Evolutionary conservation across 495 filamentous ascomycete genomes (phyloP), one percentile per base, ranked within the genome.

Genomic region (Stereocaulon alpinum): DNA sequence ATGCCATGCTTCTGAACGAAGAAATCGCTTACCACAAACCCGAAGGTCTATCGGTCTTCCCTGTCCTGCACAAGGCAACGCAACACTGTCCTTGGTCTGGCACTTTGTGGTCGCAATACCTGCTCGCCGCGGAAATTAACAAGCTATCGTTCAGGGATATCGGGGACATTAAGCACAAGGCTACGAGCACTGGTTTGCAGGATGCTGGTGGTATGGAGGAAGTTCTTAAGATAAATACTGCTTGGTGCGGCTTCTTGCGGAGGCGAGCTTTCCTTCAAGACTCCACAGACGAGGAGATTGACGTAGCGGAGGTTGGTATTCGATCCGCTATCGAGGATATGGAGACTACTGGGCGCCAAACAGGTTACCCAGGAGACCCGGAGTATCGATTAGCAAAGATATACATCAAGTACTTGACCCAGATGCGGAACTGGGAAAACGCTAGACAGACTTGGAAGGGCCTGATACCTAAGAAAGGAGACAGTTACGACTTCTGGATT

Each of bases 71-170:
- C 63, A 80, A 89, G 54, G 89, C 88, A 17, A 91, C 88, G 2
- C 80, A 84, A 17, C 91, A 96, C 70, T 91, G 91, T 60, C 92
- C 93, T 2, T 95, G 89, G 87, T 94, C 88, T 17, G 91, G 93
- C 22, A 78, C 82, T 22, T 76, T 97, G 11, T 98, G 93, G 93
- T 86, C 91, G 4, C 83, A 90, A 61, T 89, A 90, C 60, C 82
- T 98, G 18, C 71, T 96, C 51, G 86, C 82, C 20, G 83, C 87
- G 12, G 93, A 96, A 73, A 80, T 83, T 37, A 85, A 86, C 55
- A 80, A 82, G 17, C 78, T 82, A 64, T 74, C 83, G 3, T 95
- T 91, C 64, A 70, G 82, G n/a, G 85, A 84, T 30, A 87, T 97
- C 44, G 87, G 91, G 62, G 76, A 83, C 40, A 89, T 96, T 67